Percentiles rank a stretch among this genome's conserved stretches.
Evolutionary conservation across 192 early-diverging fungal genomes (phyloP).

Genomic region (Chytriomyces hyalinus): DNA sequence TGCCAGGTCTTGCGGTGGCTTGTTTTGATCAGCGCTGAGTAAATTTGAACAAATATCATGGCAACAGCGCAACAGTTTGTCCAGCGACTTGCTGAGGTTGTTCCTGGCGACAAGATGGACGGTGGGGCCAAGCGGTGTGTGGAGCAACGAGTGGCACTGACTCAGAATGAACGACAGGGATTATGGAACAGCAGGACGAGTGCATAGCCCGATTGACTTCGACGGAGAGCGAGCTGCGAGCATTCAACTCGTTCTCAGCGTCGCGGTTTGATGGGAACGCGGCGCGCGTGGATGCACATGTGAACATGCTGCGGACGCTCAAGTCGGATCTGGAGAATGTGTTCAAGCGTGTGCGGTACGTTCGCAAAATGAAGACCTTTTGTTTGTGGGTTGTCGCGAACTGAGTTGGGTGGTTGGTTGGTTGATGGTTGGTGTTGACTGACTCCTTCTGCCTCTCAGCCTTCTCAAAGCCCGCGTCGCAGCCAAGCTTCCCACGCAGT

Average conservation of each 20-base stretch:
- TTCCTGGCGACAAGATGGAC: neutral
- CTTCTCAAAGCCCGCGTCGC: neutral
- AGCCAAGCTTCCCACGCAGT: neutral
- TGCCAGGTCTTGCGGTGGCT: too few relatives aligned
- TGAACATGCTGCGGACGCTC: slow-evolving; percentile 59
- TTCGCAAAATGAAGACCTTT: neutral
- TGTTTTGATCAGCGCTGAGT: too few relatives aligned
- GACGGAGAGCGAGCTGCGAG: slow-evolving; percentile 33
- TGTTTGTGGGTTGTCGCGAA: too few relatives aligned
- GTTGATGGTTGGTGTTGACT: too few relatives aligned
- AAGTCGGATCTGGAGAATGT: slow-evolving; percentile 62
- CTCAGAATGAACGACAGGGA: neutral
- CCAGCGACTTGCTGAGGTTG: neutral
- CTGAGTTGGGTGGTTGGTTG: too few relatives aligned
- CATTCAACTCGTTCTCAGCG: slow-evolving; percentile 65
- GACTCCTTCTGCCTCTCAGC: too few relatives aligned
- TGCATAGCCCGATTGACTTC: neutral
- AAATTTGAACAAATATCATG: too few relatives aligned
- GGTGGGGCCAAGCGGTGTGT: too few relatives aligned
- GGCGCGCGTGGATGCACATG: slow-evolving; percentile 59
- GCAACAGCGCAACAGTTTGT: too few relatives aligned
- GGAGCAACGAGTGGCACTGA: too few relatives aligned
- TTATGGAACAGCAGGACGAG: neutral
- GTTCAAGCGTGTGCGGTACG: slow-evolving; percentile 61
- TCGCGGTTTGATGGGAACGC: slow-evolving; percentile 57